A percentile compares a stretch with the other conserved stretches of the same genome.
Evolutionary conservation across 495 filamentous ascomycete species (phyloP).

Genomic region (Glarea lozoyensis): DNA sequence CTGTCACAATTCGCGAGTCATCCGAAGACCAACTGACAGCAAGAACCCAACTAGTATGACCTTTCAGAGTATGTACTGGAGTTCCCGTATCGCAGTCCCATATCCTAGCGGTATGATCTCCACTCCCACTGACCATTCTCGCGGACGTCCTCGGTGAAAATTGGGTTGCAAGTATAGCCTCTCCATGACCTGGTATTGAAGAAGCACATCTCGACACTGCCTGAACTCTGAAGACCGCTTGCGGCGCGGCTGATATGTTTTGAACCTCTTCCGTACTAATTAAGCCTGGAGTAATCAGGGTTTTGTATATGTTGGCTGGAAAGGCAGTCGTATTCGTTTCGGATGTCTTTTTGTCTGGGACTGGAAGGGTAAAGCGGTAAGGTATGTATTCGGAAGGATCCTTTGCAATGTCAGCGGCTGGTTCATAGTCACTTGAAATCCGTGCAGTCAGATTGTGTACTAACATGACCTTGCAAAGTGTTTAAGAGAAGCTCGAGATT

Average conservation of each 20-base stretch:
- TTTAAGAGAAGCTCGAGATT: slow-evolving; percentile 91
- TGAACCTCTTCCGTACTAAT: slow-evolving; percentile 61
- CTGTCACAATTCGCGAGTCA: slow-evolving; percentile 73
- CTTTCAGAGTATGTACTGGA: slow-evolving; percentile 79
- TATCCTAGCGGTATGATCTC: slow-evolving; percentile 85
- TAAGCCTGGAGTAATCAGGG: slow-evolving; percentile 51
- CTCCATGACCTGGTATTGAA: slow-evolving; percentile 82
- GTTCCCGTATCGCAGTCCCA: slow-evolving; percentile 97
- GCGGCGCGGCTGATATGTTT: slow-evolving; percentile 68
- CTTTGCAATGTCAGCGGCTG: too few relatives aligned
- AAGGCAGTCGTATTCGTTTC: slow-evolving; percentile 25
- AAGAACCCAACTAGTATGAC: slow-evolving; percentile 90
- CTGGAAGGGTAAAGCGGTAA: slow-evolving; percentile 22
- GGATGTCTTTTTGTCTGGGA: slow-evolving; percentile 15
- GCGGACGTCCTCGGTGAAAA: slow-evolving; percentile 80
- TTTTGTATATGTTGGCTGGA: slow-evolving; percentile 66
- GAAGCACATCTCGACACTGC: slow-evolving; percentile 85
- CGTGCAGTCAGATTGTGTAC: not conserved
- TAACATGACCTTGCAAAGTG: slow-evolving; percentile 64
- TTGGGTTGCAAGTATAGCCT: slow-evolving; percentile 78
- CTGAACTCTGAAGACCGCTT: slow-evolving; percentile 90
- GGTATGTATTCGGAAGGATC: slow-evolving; percentile 22
- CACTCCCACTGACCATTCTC: slow-evolving; percentile 79
- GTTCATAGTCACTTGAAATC: not conserved
- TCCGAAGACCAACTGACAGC: slow-evolving; percentile 82